Conservation (phyloP, 2,329 filamentous ascomycete species). For the Neofusicoccum umdonicola region DNA sequence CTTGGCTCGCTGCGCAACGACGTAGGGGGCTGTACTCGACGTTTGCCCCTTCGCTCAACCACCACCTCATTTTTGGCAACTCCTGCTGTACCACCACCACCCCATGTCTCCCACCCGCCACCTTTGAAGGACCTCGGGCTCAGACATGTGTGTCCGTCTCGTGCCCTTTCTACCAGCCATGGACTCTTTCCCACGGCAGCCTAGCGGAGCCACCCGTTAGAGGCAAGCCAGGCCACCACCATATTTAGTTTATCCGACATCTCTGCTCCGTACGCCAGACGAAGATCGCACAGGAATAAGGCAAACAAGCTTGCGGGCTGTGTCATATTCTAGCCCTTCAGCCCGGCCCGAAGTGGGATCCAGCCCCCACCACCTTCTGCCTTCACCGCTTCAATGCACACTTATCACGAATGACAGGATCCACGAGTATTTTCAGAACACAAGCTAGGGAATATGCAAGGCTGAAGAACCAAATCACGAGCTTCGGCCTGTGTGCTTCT, state of each 20-base stretch:
- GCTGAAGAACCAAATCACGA: too few relatives aligned
- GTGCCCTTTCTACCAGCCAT: too few relatives aligned
- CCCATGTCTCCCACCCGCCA: neutral
- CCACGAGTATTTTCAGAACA: too few relatives aligned
- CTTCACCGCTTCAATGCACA: neutral
- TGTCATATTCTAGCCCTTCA: neutral
- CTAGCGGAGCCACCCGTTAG: too few relatives aligned
- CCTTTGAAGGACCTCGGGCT: neutral
- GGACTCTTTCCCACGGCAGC: neutral
- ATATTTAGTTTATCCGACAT: neutral
- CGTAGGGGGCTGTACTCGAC: neutral
- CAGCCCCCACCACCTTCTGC: neutral
- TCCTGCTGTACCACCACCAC: neutral
- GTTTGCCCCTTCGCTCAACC: neutral
- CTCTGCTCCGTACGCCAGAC: too few relatives aligned
- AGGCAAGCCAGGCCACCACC: too few relatives aligned
- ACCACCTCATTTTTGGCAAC: neutral
- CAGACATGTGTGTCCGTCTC: neutral
- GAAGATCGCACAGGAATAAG: too few relatives aligned
- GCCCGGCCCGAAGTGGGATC: neutral
- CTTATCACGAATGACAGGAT: too few relatives aligned
- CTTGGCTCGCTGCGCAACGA: neutral
- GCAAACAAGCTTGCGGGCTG: neutral
- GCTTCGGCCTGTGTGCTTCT: neutral
- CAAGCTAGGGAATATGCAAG: too few relatives aligned